Conservation (phyloP, 345 rosid genomes). For the Linum trigynum region DNA sequence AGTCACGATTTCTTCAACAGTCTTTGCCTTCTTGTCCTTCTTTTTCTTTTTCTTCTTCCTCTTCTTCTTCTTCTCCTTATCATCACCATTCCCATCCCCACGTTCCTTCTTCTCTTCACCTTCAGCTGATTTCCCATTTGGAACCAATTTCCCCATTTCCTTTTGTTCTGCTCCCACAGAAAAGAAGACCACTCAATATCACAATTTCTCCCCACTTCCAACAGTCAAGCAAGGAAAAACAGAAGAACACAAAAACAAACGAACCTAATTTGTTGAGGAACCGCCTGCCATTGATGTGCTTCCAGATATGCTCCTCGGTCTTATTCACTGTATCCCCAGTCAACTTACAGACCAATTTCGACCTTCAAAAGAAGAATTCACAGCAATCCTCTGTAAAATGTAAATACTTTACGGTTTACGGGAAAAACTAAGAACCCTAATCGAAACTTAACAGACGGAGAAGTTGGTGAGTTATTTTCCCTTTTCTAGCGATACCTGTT, state of each 20-base stretch:
- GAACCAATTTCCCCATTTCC: slow-evolving; percentile 34
- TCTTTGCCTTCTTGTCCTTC: slow-evolving; percentile 27
- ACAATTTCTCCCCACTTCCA: neutral
- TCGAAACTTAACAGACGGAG: neutral
- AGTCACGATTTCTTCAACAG: slow-evolving; percentile 30
- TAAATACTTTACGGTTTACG: neutral
- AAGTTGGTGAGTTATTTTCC: neutral
- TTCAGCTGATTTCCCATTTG: slow-evolving; percentile 19
- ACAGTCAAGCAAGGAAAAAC: neutral
- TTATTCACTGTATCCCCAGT: slow-evolving; percentile 84
- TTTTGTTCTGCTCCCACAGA: slow-evolving; percentile 41
- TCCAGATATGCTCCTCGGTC: slow-evolving; percentile 86
- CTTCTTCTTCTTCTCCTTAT: slow-evolving; percentile 20
- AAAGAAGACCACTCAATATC: neutral
- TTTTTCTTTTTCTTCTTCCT: slow-evolving; percentile 24
- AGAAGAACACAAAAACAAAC: neutral
- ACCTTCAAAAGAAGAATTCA: slow-evolving; percentile 32
- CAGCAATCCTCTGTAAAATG: neutral
- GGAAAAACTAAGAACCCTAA: slow-evolving; percentile 7
- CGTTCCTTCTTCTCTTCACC: slow-evolving; percentile 15
- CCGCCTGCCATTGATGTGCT: slow-evolving; percentile 70
- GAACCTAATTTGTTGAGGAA: slow-evolving; percentile 80
- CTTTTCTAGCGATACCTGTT: slow-evolving; percentile 36
- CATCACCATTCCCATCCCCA: slow-evolving; percentile 15
- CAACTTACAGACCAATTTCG: slow-evolving; percentile 74